Conservation (phyloP, 495 filamentous ascomycete genomes). For the Tuber umbilicatum region DNA sequence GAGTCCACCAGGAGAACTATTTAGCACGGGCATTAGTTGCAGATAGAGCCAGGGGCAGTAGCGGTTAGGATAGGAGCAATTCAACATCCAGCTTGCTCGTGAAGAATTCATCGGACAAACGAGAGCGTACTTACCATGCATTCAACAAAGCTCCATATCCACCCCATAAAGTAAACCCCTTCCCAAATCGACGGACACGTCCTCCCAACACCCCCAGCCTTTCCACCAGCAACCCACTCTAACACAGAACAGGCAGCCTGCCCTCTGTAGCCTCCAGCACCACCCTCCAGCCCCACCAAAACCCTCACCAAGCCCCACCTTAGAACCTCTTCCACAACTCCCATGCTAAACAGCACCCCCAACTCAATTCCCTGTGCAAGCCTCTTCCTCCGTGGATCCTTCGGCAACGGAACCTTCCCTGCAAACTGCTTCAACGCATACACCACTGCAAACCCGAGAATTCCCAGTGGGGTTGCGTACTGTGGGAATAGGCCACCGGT, state of each 20-base stretch:
- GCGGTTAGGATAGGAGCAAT: neutral
- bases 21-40: neutral
- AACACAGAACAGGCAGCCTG: constrained; percentile 9
- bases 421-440: constrained; percentile 38
- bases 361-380: constrained; percentile 35
- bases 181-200: constrained; percentile 34
- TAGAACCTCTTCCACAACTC: constrained; percentile 38
- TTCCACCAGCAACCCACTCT: constrained; percentile 12
- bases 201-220: neutral
- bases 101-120: neutral
- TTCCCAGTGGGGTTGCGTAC: constrained; percentile 36
- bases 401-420: constrained; percentile 35
- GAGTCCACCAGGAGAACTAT: constrained; percentile 33
- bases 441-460: constrained; percentile 38
- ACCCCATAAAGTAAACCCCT: constrained; percentile 39
- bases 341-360: constrained; percentile 36
- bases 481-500: constrained; percentile 19
- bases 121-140: constrained; percentile 33
- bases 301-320: constrained; percentile 40
- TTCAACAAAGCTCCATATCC: constrained; percentile 40
- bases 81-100: neutral
- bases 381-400: constrained; percentile 30
- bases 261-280: constrained; percentile 36
- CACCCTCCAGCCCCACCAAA: constrained; percentile 30
- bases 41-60: neutral